Percentiles rank a stretch among this genome's conserved stretches.
Evolutionary conservation across 2,329 filamentous ascomycete species (phyloP).

Genomic region (Chlorencoelia australis): DNA sequence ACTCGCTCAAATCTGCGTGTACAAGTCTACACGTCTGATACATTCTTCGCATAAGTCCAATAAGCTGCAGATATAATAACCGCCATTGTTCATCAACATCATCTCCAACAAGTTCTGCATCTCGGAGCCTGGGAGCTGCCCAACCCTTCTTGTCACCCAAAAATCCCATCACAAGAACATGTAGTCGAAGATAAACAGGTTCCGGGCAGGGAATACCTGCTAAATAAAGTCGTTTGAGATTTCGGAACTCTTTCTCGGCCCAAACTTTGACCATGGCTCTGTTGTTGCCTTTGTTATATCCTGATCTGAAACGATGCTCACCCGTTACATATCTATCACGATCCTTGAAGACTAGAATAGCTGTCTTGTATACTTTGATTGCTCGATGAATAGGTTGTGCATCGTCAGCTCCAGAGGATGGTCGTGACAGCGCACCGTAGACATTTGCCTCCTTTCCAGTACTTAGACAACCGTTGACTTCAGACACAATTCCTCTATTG

Average conservation of each 20-base stretch:
- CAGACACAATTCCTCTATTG: conserved; percentile 78
- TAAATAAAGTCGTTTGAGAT: conserved; percentile 72
- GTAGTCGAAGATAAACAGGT: conserved; percentile 79
- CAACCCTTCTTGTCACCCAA: conserved; percentile 79
- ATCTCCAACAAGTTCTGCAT: conserved; percentile 64
- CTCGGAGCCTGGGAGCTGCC: conserved; percentile 79
- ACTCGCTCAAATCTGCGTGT: conserved; percentile 94
- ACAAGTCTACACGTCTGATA: conserved; percentile 89
- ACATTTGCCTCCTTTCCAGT: conserved; percentile 98
- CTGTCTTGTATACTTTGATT: conserved; percentile 98
- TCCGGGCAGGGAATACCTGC: conserved; percentile 87
- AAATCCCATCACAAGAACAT: conserved; percentile 93
- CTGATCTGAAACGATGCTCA: conserved; percentile 82
- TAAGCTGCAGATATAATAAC: conserved; percentile 67
- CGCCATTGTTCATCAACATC: conserved; percentile 66
- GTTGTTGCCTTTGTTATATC: conserved; percentile 90
- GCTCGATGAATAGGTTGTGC: conserved; percentile 61
- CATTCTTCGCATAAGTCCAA: conserved; percentile 84
- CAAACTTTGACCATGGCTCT: conserved; percentile 96
- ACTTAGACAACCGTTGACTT: conserved; percentile 89
- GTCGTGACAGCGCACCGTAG: conserved; percentile 70
- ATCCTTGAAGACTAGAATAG: conserved; percentile 96
- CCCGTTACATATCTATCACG: conserved; percentile 91
- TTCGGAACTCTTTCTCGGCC: conserved; percentile 98
- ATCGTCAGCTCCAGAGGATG: conserved; percentile 40